Conservation (phyloP, 768 basidiomycete genomes). For the Trametes cingulata region DNA sequence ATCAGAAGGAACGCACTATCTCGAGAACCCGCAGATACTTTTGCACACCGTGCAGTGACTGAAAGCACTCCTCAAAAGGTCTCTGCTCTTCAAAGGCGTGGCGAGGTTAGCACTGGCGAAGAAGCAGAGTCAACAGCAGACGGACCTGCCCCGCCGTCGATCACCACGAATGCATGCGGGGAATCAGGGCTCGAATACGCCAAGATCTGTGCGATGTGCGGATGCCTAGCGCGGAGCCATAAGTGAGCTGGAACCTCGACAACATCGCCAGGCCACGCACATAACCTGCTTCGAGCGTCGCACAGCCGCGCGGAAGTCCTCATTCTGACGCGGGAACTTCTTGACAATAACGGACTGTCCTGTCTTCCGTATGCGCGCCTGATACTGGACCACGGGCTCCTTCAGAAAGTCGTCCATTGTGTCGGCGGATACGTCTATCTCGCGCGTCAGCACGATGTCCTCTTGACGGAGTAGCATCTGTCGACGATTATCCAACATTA, state of each 20-base stretch:
- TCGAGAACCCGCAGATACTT: background rate
- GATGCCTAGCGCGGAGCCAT: background rate
- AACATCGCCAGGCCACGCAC: background rate
- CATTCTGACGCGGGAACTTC: background rate
- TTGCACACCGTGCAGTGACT: background rate
- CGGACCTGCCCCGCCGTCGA: background rate
- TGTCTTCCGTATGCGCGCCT: background rate
- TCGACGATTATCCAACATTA: background rate
- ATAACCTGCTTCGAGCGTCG: slow-evolving; percentile 1
- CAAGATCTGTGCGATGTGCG: background rate
- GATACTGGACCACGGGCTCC: background rate
- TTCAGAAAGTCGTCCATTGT: background rate
- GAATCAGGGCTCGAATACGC: background rate
- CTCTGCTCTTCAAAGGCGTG: background rate
- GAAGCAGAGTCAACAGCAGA: background rate
- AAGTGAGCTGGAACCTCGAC: too few relatives aligned
- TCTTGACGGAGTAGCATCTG: slow-evolving; percentile 3
- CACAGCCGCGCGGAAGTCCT: background rate
- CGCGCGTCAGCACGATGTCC: background rate
- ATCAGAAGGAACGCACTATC: background rate
- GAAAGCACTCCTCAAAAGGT: background rate
- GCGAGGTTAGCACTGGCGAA: background rate
- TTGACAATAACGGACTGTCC: slow-evolving; percentile 1
- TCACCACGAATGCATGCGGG: background rate
- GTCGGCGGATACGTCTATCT: background rate